These are phyloP conservation scores for Butyriboletus regius DNA, from an alignment of 1,284 basidiomycete genomes.

Conservation along the genomic window DNA sequence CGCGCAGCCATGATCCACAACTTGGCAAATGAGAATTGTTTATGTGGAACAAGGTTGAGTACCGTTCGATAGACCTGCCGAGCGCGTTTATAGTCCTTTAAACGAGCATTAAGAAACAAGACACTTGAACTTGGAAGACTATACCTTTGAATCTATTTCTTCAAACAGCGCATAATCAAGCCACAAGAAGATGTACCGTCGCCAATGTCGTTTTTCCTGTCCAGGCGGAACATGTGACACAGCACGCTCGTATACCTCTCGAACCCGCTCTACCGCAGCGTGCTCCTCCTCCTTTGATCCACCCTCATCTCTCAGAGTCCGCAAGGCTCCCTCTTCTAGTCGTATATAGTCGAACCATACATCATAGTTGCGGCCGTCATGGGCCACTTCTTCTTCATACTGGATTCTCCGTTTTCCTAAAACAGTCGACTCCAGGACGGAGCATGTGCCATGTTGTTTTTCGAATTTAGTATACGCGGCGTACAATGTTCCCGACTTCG, in stretches of 20 bases:
- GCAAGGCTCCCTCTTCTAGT: conserved; percentile 82
- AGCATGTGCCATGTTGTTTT: conserved; percentile 90
- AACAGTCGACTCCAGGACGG: conserved; percentile 86
- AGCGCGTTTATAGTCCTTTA: conserved; percentile 72
- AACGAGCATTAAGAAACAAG: conserved; percentile 7
- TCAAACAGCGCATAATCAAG: conserved; percentile 94
- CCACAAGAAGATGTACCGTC: conserved; percentile 96
- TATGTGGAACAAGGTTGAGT: conserved; percentile 84
- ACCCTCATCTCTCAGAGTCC: conserved; percentile 71
- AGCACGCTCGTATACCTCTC: conserved; percentile 93
- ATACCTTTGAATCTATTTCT: conserved; percentile 85
- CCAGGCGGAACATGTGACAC: conserved; percentile 93
- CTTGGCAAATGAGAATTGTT: conserved; percentile 95
- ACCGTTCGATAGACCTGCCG: conserved; percentile 91
- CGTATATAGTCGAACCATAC: conserved; percentile 97
- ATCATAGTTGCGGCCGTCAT: conserved; percentile 90
- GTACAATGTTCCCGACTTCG: conserved; percentile 80
- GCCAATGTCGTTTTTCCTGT: conserved; percentile 83
- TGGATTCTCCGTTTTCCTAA: conserved; percentile 94
- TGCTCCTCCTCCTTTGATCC: conserved; percentile 60
- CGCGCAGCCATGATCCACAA: conserved; percentile 85
- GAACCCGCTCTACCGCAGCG: conserved; percentile 55
- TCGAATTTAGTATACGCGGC: conserved; percentile 94
- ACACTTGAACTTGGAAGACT: conserved; percentile 6
- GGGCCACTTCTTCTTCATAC: conserved; percentile 87